Evolutionary conservation across 176 grass and related monocot genomes (phyloP), one percentile per base, ranked within the genome.

Genomic region (Cenchrus purpureus): DNA sequence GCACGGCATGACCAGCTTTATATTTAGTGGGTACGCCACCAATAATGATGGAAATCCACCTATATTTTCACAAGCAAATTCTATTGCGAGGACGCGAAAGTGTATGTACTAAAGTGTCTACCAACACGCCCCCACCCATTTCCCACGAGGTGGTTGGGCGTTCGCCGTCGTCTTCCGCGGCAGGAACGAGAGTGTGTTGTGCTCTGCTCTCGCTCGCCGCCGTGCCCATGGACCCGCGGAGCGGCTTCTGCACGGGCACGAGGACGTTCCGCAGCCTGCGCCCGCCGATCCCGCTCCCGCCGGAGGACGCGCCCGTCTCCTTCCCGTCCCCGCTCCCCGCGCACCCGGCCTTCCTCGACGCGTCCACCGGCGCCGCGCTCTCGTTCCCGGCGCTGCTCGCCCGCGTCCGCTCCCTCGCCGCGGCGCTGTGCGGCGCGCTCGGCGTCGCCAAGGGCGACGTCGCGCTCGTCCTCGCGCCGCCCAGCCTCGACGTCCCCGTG

Each of bases 231-330:
- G 74, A 76, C 5, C 53, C 74, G 16, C 31, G 53, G 17, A 76
- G 74, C 53, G 74, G 74, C 74, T 76, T 76, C 74, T 76, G 53
- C 74, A 9, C 17, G 74, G 34, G 32, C 4, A 75, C 73, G 73
- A 55, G 73, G 73, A 75, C 73, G 73, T 75, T 75, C 73, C 29
- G 73, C 8, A 76, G 53, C 74, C 74, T 76, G 0, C 74, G 74
- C 31, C 53, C 74, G 11, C 53, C 74, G 17, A n/a, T n/a, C 74
- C 53, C 74, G 44, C 74, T 76, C 17, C 74, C 74, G 32, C 53
- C 74, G 10, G 74, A 5, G 29, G 17, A 57, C 28, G 9, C 28
- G 10, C 32, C 32, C 0, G 0, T 58, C 32, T 76, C 74, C 32
- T 76, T 76, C 74, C 74, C 74, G 29, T 43, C 32, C 16, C 74